Evolutionary conservation across 2,329 filamentous ascomycete species (phyloP), one percentile per base, ranked within the genome.

Genomic region (Sporothrix schenckii): DNA sequence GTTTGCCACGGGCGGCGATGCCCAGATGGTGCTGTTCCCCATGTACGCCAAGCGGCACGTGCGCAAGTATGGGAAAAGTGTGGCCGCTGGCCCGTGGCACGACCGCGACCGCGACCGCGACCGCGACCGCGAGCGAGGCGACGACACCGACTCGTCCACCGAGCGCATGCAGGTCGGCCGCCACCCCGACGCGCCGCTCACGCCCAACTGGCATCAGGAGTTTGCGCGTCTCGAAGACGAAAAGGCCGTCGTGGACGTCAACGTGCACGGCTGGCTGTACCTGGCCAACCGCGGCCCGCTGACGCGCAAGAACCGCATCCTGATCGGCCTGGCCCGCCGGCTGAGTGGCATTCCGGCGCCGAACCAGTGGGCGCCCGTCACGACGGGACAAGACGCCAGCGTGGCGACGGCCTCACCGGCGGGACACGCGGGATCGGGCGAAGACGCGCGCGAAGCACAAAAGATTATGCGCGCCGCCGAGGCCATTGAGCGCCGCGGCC

Each of bases 231-330:
- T 90, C 68, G 91, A 97, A 78, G 90, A 94, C 72, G 89, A 93
- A 76, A 91, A 91, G 78, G 93, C 94, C 0, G 84, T 97, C 4
- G 92, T 97, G 0, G 94, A 98, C 77, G 92, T 98, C 6, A 94
- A 99, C 78, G 92, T 99, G 30, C 87, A 94, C 75, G 95, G 95
- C 16, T 99, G 96, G 95, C 87, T 98, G 67, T 99, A 97, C 79
- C 88, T 89, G 52, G 94, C 94, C 21, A 92, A 94, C 76, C 86
- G 86, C 74, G 93, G 93, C 0, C 93, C 92, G 4, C 89, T 97
- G 86, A 94, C 88, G 34, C 87, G 94, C 75, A 93, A 93, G 76
- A 96, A 97, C 76, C 87, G 95, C 50, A 84, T 98, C 72, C 84
- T 97, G 76, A 88, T 99, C 69, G 92, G 94, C 0, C 84, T 98